These are phyloP conservation scores for Pleurotus cornucopiae DNA, from an alignment of 768 basidiomycete genomes.

Conservation along the genomic window DNA sequence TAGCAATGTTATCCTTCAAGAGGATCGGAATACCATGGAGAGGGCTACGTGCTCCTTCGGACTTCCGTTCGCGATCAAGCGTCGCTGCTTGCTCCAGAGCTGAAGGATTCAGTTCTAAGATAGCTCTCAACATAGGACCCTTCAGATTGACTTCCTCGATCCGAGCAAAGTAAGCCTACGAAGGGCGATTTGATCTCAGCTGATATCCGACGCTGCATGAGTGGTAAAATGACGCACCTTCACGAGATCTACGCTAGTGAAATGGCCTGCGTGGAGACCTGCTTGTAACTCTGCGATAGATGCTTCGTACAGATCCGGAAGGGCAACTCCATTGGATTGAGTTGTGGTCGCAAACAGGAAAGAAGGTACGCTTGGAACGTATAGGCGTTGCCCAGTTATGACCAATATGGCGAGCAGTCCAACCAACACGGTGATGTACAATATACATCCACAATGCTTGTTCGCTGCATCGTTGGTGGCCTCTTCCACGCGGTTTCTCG, in stretches of 20 bases:
- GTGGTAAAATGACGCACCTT: slow-evolving; percentile 31
- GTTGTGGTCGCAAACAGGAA: too few species aligned
- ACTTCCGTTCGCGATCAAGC: slow-evolving; percentile 40
- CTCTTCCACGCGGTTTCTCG: too few species aligned
- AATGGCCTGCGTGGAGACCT: slow-evolving; percentile 44
- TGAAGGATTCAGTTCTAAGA: slow-evolving; percentile 53
- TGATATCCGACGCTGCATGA: not conserved
- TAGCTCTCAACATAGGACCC: slow-evolving; percentile 52
- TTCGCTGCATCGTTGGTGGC: too few species aligned
- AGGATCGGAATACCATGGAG: slow-evolving; percentile 54
- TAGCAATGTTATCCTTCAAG: slow-evolving; percentile 43
- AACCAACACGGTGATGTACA: too few species aligned
- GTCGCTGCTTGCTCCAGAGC: slow-evolving; percentile 49
- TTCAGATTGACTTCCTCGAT: slow-evolving; percentile 67
- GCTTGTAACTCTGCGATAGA: slow-evolving; percentile 50
- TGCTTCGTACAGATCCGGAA: slow-evolving; percentile 61
- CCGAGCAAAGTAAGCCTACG: slow-evolving; percentile 59
- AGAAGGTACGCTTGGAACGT: too few species aligned
- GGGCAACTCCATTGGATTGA: not conserved
- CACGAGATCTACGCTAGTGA: slow-evolving; percentile 59
- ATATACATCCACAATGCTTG: too few species aligned
- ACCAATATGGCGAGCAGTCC: too few species aligned
- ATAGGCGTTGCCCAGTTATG: too few species aligned
- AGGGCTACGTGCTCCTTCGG: slow-evolving; percentile 36
- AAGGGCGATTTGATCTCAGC: not conserved